A percentile compares a stretch with the other conserved stretches of the same genome.
phyloP scores from a whole-genome alignment of 441 rosid species.

The Arabidopsis lyrata region DNA sequence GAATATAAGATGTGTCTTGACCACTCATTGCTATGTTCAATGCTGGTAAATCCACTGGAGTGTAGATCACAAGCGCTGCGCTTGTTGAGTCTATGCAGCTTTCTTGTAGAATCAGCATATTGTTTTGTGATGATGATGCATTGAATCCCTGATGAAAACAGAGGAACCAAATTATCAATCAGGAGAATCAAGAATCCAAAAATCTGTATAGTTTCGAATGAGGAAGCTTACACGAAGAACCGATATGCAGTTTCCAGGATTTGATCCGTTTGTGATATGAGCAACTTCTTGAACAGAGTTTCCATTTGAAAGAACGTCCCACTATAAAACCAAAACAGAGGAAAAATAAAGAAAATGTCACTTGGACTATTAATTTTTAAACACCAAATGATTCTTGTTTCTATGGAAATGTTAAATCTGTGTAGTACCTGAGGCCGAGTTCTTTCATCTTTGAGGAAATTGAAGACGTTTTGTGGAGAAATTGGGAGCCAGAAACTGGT shows the following conservation, averaged over 20 bases:
- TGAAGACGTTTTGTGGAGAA: conserved; percentile 75
- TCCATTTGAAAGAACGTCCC: conserved; percentile 96
- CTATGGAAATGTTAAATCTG: no score
- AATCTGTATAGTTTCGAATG: background rate
- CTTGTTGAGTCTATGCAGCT: conserved; percentile 90
- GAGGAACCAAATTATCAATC: background rate
- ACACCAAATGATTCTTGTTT: background rate
- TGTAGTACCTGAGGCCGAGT: conserved; percentile 78
- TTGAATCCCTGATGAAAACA: conserved; percentile 61
- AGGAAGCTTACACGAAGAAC: conserved; percentile 80
- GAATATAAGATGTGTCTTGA: conserved; percentile 86
- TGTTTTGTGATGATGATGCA: conserved; percentile 68
- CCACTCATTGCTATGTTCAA: conserved; percentile 91
- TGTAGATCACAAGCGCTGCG: conserved; percentile 69
- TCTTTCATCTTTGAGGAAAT: conserved; percentile 90
- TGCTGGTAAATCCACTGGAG: conserved; percentile 84
- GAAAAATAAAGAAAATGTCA: background rate
- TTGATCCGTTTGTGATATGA: conserved; percentile 88
- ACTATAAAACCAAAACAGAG: conserved; percentile 49
- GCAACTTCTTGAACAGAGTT: conserved; percentile 96
- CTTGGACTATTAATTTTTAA: background rate
- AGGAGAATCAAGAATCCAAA: background rate
- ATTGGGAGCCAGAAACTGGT: conserved; percentile 91
- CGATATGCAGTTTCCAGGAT: conserved; percentile 94
- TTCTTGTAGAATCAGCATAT: conserved; percentile 95